Base-by-base conservation (phyloP, 2,329 filamentous ascomycete genomes). In the Lachnellula occidentalis region DNA sequence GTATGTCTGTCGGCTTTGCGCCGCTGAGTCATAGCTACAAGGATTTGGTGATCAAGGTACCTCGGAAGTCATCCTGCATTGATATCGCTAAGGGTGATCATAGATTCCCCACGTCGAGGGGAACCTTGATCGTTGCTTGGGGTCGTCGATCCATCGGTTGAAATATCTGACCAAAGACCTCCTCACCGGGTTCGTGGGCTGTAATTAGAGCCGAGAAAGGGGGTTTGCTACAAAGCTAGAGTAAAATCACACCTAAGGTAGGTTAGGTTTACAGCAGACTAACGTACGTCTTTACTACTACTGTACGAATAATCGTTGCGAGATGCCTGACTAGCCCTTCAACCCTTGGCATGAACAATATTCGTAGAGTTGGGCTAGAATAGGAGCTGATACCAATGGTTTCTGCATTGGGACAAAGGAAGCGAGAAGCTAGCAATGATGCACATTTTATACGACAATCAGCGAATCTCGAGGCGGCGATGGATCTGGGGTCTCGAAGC, bases 11-110 rank as follows among this genome's bases (percentile, higher is more conserved):
- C 22, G 45, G 22, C 22, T 31, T 50, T 50, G 43, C 54, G 57
- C 59, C 57, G 57, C 59, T 61, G 57, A 61, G 46, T 56, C 55
- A 56, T 53, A 43, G 47, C 34, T 36, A 45, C 22, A 42, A 53
- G 43, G 46, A 50, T 39, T 39, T 45, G 34, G 53, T 55, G 51
- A 59, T 58, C 59, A 59, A 61, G 55, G 54, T 55, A 58, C 52
- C 42, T 45, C 46, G 50, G 51, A 53, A 45, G 34, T 45, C 45
- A 50, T 50, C 41, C 47, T 53, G 50, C 54, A 53, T 50, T 45
- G 50, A 53, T 27, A 17, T 56, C 37, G 50, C 50, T 56, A 36
- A 37, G 43, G 50, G 48, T 21, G 47, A 53, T 56, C 50, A 56
- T 22, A 45, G 49, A 22, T 51, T 36, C 39, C 49, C 41, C 49